Base-by-base conservation (phyloP, 106 monocot species). In the Allium fistulosum region DNA sequence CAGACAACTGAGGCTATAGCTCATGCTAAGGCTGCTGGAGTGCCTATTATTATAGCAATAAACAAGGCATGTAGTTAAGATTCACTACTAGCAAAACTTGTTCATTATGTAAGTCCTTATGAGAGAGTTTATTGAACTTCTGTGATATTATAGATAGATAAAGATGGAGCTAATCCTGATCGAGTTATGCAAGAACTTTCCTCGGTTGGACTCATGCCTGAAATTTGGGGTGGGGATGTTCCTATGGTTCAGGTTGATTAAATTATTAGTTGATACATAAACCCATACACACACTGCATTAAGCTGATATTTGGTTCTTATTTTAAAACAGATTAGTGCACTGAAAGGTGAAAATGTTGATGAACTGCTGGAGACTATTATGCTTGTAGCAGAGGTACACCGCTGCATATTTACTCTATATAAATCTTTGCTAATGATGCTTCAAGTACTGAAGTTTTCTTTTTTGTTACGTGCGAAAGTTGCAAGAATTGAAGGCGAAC, bases 401-500 rank as follows among this genome's bases (percentile, higher is more conserved):
- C 13, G 49, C 17, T 62, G 17, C 8, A 9, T 63, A 46, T 68
- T 22, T 37, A 37, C 37, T 37, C 37, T 37, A 37, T 28, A 2
- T 37, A 37, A 37, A 37, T 37, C 37, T 37, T 37, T 37, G 37
- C 37, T 37, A 37, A 37, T 37, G 37, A 37, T 37, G 37, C 37
- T 37, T 37, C 37, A 2, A 37, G 37, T 37, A 37, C 37, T 37
- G 37, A 37, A 37, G 5, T 37, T 37, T 37, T 37, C 37, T 37
- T 37, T 55, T 62, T 73, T 48, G 57, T 16, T 57, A 62, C 26
- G 11, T 69, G 61, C 87, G 5, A 10, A 71, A 95, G 94, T 63
- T 95, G 70, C 99, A 93, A 93, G 99, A 99, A 71, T 75, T 99
- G 78, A 93, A 90, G 71, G 99, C 99, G 59, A 99, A 99, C 72